Evolutionary conservation across 2,329 filamentous ascomycete genomes (phyloP).

Genomic region (Colletotrichum eremochloae): DNA sequence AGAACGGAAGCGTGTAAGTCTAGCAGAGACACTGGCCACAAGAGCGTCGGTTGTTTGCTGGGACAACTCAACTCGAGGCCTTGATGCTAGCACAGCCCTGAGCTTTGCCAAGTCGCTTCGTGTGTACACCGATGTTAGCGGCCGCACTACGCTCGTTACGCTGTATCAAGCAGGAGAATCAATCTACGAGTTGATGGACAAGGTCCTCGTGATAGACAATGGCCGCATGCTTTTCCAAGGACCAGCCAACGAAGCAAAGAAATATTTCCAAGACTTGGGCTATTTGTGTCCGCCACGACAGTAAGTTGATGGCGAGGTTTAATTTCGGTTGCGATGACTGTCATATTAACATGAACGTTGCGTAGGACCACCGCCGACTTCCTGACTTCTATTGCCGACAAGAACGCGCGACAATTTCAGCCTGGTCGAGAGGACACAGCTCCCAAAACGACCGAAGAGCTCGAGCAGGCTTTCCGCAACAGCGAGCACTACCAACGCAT

Average conservation of each 20-base stretch:
- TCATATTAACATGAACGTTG: constrained; percentile 47
- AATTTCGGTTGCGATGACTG: constrained; percentile 64
- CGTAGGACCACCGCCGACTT: constrained; percentile 74
- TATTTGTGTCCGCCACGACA: constrained; percentile 66
- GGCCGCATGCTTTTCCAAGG: constrained; percentile 84
- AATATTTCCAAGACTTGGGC: constrained; percentile 82
- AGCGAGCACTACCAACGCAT: constrained; percentile 70
- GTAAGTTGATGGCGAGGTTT: constrained; percentile 56
- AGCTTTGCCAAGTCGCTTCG: constrained; percentile 80
- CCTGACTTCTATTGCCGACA: constrained; percentile 77
- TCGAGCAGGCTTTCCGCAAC: constrained; percentile 70
- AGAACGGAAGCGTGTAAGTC: constrained; percentile 84
- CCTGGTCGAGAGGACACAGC: constrained; percentile 69
- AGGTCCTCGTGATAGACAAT: constrained; percentile 81
- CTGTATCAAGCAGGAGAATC: constrained; percentile 60
- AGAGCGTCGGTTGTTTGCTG: constrained; percentile 81
- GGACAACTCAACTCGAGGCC: constrained; percentile 85
- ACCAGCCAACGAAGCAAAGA: constrained; percentile 73
- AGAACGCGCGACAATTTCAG: constrained; percentile 73
- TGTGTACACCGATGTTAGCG: constrained; percentile 81
- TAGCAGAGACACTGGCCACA: constrained; percentile 81
- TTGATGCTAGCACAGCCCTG: constrained; percentile 83
- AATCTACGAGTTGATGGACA: constrained; percentile 74
- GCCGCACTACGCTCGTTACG: constrained; percentile 64
- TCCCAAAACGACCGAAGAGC: constrained; percentile 73